These are phyloP conservation scores for Tremella mesenterica DNA, from an alignment of 768 basidiomycete genomes.

Conservation along the genomic window DNA sequence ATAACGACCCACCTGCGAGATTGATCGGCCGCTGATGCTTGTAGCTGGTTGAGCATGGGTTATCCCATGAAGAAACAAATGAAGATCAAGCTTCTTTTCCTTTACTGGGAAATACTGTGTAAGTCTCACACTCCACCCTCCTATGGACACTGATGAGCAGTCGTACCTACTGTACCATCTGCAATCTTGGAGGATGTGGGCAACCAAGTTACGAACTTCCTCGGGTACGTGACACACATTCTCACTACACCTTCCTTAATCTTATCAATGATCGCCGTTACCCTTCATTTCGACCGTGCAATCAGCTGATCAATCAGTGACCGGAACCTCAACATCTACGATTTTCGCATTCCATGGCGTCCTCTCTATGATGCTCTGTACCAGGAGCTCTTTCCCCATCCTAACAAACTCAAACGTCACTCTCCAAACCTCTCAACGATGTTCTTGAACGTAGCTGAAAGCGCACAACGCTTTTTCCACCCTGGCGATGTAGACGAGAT, in stretches of 20 bases:
- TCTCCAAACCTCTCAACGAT: constrained; percentile 43
- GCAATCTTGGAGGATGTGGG: constrained; percentile 60
- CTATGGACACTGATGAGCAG: constrained; percentile 8
- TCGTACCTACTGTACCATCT: constrained; percentile 24
- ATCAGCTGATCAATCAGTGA: constrained; percentile 48
- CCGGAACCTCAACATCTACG: constrained; percentile 31
- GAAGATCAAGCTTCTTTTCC: constrained; percentile 61
- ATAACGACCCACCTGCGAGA: background rate
- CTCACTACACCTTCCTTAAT: too few relatives aligned
- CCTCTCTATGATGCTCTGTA: constrained; percentile 37
- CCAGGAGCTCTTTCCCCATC: constrained; percentile 56
- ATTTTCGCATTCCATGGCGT: constrained; percentile 41
- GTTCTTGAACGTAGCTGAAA: constrained; percentile 45
- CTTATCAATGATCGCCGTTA: too few relatives aligned
- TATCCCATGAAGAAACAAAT: constrained; percentile 77
- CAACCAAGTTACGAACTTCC: constrained; percentile 68
- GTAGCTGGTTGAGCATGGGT: constrained; percentile 71
- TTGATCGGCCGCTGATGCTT: background rate
- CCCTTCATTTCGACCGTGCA: too few relatives aligned
- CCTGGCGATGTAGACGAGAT: constrained; percentile 78
- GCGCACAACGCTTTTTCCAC: constrained; percentile 72
- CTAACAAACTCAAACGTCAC: constrained; percentile 44
- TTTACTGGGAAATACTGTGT: constrained; percentile 62
- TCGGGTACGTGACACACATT: constrained; percentile 76
- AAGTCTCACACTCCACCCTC: background rate